These are phyloP conservation scores for Phytophthora cajani DNA, from an alignment of 352 stramenopile genomes.

Conservation along the genomic window DNA sequence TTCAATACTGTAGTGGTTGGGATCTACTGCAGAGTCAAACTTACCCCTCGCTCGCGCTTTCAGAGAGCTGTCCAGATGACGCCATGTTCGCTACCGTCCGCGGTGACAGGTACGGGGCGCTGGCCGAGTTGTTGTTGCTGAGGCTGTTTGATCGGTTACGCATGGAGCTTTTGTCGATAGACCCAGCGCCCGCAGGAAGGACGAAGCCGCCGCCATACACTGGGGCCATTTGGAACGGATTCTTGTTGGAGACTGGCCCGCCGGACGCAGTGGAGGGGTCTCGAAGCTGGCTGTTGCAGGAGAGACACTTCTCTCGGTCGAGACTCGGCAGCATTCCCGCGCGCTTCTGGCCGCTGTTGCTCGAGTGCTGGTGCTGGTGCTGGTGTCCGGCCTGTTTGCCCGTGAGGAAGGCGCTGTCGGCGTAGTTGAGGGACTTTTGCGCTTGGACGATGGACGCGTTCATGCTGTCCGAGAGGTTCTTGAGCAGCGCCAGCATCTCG, in stretches of 20 bases:
- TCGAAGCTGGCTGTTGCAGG: constrained; percentile 75
- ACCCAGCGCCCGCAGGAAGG: constrained; percentile 41
- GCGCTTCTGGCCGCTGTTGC: constrained; percentile 45
- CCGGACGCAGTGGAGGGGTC: constrained; percentile 34
- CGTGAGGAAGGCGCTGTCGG: constrained; percentile 78
- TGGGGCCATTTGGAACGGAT: constrained; percentile 65
- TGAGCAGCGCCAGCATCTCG: constrained; percentile 82
- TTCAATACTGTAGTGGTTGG: not conserved
- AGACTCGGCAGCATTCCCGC: constrained; percentile 71
- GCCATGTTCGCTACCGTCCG: constrained; percentile 26
- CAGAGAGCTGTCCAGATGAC: constrained; percentile 43
- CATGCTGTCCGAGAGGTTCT: constrained; percentile 82
- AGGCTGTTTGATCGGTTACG: constrained; percentile 35
- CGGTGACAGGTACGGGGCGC: constrained; percentile 42
- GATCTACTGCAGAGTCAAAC: constrained; percentile 3
- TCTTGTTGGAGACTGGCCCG: constrained; percentile 61
- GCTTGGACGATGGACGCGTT: constrained; percentile 80
- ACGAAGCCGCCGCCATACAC: constrained; percentile 81
- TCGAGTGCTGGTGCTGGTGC: constrained; percentile 67
- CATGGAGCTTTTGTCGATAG: constrained; percentile 47
- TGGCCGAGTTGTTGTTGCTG: constrained; percentile 57
- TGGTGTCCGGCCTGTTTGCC: constrained; percentile 67
- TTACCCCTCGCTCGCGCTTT: constrained; percentile 77
- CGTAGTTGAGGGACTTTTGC: constrained; percentile 64
- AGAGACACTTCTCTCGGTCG: constrained; percentile 80